Evolutionary conservation across 768 basidiomycete species (phyloP), one percentile per base, ranked within the genome.

Genomic region (Mycena polygramma): DNA sequence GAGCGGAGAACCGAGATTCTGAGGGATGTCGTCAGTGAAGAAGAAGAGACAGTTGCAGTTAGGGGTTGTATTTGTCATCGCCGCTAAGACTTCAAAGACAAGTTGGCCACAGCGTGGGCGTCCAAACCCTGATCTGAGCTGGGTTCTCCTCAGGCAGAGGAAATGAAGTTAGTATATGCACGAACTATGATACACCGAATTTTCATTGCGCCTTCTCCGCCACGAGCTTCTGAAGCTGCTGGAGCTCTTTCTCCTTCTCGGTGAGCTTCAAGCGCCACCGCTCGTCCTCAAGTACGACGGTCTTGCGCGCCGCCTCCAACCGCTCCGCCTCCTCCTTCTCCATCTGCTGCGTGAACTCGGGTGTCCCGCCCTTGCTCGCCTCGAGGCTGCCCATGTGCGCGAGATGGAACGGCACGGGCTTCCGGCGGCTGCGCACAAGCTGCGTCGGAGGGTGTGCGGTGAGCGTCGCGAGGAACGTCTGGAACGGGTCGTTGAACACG

Each of bases 401-500:
- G 11, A 87, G 80, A 74, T 94, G 90, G 77, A 94, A 93, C 10
- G 94, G 94, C 14, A 93, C 82, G 0, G 91, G 91, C 64, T 84
- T 88, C 30, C 84, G 82, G 75, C 85, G 91, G 35, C 65, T 73
- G 73, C 88, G 92, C 1, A 94, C 93, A 0, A 99, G 83, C 4
- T 90, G 90, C 0, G 93, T 96, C 0, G 97, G 96, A 2, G 94
- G 91, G 77, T 97, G 89, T n/a, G 86, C 82, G 0, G 91, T 92
- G 60, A 99, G 88, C 58, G 93, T 85, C 74, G 90, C 89, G 70
- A 98, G 88, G 82, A 99, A 96, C 45, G 90, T 86, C 68, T 94
- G 91, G 72, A 92, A 95, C 1, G 98, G 98, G 75, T 99, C 97
- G 77, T 91, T 89, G 82, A 99, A 99, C 60, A 99, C 95, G 72